Evolutionary conservation across 2,329 filamentous ascomycete genomes (phyloP).

Genomic region (Colletotrichum tofieldiae): DNA sequence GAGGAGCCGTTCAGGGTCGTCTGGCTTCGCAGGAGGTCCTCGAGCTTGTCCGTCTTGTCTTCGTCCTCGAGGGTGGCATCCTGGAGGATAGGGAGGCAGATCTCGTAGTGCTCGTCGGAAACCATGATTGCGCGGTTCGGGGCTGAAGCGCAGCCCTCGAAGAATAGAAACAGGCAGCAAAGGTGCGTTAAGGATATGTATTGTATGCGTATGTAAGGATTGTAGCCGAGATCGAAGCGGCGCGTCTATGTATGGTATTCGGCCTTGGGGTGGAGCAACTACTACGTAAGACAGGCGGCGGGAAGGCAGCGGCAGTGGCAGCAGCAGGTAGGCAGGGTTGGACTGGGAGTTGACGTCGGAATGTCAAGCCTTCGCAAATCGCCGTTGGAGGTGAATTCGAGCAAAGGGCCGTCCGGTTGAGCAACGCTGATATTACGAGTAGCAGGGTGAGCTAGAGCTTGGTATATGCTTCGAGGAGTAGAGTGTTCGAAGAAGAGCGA

Average conservation of each 20-base stretch:
- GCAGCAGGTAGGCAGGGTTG: conserved; percentile 23
- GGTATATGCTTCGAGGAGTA: conserved; percentile 13
- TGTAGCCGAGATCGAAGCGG: conserved; percentile 34
- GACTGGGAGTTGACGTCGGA: conserved; percentile 24
- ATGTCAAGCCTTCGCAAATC: conserved; percentile 36
- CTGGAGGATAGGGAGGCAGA: conserved; percentile 90
- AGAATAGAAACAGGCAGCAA: conserved; percentile 24
- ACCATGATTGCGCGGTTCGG: conserved; percentile 76
- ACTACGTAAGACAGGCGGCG: conserved; percentile 40
- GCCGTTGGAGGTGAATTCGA: conserved; percentile 6
- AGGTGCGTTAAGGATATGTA: conserved; percentile 33
- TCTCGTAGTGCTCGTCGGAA: conserved; percentile 92
- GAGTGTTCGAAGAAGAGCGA: conserved; percentile 13
- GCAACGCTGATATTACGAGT: conserved; percentile 17
- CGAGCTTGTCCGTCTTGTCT: conserved; percentile 90
- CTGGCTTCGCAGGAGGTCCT: conserved; percentile 86
- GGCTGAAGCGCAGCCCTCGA: conserved; percentile 28
- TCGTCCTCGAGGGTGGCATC: conserved; percentile 89
- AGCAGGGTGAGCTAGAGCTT: conserved; percentile 7
- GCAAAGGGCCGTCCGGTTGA: conserved; percentile 6
- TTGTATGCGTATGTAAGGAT: conserved; percentile 38
- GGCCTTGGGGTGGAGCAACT: conserved; percentile 38
- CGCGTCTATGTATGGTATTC: conserved; percentile 39
- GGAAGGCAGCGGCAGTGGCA: conserved; percentile 25
- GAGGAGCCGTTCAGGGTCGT: conserved; percentile 81